These are phyloP conservation scores for Elsinoe batatas DNA, from an alignment of 2,329 filamentous ascomycete genomes.

Conservation along the genomic window DNA sequence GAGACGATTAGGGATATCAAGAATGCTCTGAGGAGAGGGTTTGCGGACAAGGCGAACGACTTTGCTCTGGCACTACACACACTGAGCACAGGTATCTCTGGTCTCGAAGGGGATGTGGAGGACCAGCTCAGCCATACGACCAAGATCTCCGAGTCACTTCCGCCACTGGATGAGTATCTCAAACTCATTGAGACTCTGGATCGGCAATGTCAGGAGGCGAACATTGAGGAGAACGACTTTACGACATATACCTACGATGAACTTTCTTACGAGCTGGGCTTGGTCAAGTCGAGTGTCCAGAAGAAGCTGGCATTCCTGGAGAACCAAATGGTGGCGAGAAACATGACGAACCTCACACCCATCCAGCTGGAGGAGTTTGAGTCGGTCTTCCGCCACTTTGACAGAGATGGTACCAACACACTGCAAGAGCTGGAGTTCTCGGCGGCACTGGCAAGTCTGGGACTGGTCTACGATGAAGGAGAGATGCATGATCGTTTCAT, in stretches of 20 bases:
- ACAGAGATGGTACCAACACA: slow-evolving; percentile 82
- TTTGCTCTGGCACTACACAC: slow-evolving; percentile 93
- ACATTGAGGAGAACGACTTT: slow-evolving; percentile 98
- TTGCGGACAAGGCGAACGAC: slow-evolving; percentile 97
- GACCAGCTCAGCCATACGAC: slow-evolving; percentile 85
- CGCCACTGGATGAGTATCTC: slow-evolving; percentile 83
- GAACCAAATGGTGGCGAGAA: slow-evolving; percentile 95
- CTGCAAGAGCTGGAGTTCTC: slow-evolving; percentile 92
- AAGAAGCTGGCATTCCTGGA: slow-evolving; percentile 96
- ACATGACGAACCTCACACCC: slow-evolving; percentile 97
- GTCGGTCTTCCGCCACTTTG: slow-evolving; percentile 95
- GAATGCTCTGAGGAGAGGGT: slow-evolving; percentile 80
- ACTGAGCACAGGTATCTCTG: slow-evolving; percentile 86
- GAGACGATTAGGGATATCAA: slow-evolving; percentile 99
- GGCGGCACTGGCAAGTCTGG: slow-evolving; percentile 86
- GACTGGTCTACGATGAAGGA: slow-evolving; percentile 89
- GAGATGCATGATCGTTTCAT: slow-evolving; percentile 96
- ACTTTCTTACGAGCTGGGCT: slow-evolving; percentile 79
- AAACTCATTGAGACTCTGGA: slow-evolving; percentile 79
- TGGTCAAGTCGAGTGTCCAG: slow-evolving; percentile 83
- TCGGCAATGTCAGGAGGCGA: slow-evolving; percentile 84
- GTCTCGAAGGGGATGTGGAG: slow-evolving; percentile 93
- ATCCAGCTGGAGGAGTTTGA: slow-evolving; percentile 99
- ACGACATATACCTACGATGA: slow-evolving; percentile 99
- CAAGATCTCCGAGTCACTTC: slow-evolving; percentile 72